Base-by-base conservation (phyloP, 306 rosid species). In the Oemleria cerasiformis region DNA sequence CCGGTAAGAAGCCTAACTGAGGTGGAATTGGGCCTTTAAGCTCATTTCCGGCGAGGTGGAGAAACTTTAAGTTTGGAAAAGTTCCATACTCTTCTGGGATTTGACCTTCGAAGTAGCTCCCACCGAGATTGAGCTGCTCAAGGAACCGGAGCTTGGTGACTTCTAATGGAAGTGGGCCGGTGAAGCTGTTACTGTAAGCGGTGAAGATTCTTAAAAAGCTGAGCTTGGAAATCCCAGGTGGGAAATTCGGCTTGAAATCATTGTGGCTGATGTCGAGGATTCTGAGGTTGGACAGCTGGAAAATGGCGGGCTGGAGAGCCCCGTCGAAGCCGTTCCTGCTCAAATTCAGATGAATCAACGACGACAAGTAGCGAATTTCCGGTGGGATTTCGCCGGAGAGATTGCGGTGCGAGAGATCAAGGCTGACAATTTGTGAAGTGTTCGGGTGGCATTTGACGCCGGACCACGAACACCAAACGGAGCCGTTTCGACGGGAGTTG, bases 381-480 rank as follows among this genome's bases (percentile, higher is more conserved):
- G 87, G 76, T 15, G 96, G 87, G 70, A 94, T 82, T 42, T 63
- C 47, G 64, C 97, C 99, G 14, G 99, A 80, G 65, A 94, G 96
- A 79, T 94, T 94, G 63, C 86, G 90, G 64, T 47, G 65, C 34
- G 97, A 91, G 87, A 94, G 91, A 82, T 94, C 89, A 1, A 94
- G 78, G 40, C 85, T 20, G 50, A 74, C 81, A 69, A 94, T 79
- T 58, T 87, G 82, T 2, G 87, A 23, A 15, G 91, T 76, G 65
- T 82, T 84, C 3, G 84, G 80, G 73, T 86, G 90, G 83, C 99
- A 94, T 55, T 79, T 84, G 82, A 94, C 56, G 23, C 96, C 99
- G 4, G 87, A 86, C 99, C 97, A 94, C 10, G 95, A 74, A 75
- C 99, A 94, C 97, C 97, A 94, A 55, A 79, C 72, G 6, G 92